Evolutionary conservation across 228 moss, liverwort and hornwort species (phyloP).

Genomic region (Sphagnum magellanicum): DNA sequence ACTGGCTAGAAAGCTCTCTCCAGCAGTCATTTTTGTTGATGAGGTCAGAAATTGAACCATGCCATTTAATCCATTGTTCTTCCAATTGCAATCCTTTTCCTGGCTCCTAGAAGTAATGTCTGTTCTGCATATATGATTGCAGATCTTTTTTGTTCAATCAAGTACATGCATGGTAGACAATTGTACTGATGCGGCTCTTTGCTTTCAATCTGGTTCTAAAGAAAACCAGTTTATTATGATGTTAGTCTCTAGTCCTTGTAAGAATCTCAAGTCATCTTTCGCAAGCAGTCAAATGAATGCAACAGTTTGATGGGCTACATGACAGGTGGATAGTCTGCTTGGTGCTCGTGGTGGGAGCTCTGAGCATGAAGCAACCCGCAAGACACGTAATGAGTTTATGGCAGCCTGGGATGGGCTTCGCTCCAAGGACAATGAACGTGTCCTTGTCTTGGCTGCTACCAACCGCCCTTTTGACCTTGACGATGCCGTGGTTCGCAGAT

Average conservation of each 20-base stretch:
- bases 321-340: constrained; percentile 92
- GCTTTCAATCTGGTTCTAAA: no score
- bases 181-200: no score
- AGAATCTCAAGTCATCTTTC: neutral
- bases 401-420: constrained; percentile 99
- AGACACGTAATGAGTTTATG: constrained; percentile 98
- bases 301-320: neutral
- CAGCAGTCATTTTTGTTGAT: constrained; percentile 97
- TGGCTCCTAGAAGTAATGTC: no score
- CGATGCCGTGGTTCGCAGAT: constrained; percentile 92
- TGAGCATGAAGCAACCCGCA: constrained; percentile 96
- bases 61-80: no score
- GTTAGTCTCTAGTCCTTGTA: no score
- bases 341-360: constrained; percentile 91
- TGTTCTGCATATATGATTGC: no score
- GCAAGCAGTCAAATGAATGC: neutral
- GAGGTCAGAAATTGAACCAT: constrained; percentile 34
- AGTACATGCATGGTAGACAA: no score
- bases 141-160: no score
- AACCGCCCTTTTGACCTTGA: constrained; percentile 97
- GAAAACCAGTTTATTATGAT: no score
- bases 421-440: constrained; percentile 88
- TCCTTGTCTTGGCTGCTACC: constrained; percentile 91
- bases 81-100: no score
- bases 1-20: constrained; percentile 88